Evolutionary conservation across 164 flowering plant genomes (phyloP).

Genomic region (Vitis riparia): DNA sequence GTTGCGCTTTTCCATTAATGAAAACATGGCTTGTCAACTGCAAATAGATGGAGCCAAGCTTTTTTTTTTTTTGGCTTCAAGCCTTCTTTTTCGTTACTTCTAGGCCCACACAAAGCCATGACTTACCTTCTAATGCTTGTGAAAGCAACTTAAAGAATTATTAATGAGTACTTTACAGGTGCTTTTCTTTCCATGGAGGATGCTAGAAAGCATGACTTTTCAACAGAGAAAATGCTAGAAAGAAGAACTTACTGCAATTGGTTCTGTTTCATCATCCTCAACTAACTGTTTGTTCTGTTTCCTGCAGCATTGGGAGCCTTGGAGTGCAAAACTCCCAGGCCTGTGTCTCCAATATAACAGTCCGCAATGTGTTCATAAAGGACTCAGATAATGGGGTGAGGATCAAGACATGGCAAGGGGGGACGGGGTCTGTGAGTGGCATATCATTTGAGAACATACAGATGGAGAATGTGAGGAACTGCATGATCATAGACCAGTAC

Average conservation of each 20-base stretch:
- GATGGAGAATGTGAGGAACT: slow-evolving; percentile 63
- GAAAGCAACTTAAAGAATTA: no score
- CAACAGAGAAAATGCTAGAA: no score
- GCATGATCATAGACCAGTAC: slow-evolving; percentile 70
- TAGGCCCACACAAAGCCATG: no score
- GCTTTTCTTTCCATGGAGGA: no score
- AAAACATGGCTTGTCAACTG: background rate
- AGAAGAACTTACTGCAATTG: no score
- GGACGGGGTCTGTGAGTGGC: slow-evolving; percentile 54
- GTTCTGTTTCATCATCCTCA: background rate
- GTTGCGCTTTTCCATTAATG: background rate
- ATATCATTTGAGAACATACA: slow-evolving; percentile 63
- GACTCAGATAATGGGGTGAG: slow-evolving; percentile 72
- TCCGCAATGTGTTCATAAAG: slow-evolving; percentile 43
- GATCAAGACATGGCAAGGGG: slow-evolving; percentile 85
- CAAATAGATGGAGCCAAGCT: background rate
- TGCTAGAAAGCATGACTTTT: no score
- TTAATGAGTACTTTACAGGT: no score
- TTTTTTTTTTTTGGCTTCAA: background rate
- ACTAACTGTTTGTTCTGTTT: background rate
- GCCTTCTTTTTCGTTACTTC: no score
- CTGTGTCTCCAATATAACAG: slow-evolving; percentile 69
- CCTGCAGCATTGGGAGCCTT: slow-evolving; percentile 71
- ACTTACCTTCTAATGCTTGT: no score
- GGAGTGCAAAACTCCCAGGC: slow-evolving; percentile 71